Evolutionary conservation across 139 green algal genomes (phyloP), one percentile per base, ranked within the genome.

Genomic region (Diplosphaera chodatii): DNA sequence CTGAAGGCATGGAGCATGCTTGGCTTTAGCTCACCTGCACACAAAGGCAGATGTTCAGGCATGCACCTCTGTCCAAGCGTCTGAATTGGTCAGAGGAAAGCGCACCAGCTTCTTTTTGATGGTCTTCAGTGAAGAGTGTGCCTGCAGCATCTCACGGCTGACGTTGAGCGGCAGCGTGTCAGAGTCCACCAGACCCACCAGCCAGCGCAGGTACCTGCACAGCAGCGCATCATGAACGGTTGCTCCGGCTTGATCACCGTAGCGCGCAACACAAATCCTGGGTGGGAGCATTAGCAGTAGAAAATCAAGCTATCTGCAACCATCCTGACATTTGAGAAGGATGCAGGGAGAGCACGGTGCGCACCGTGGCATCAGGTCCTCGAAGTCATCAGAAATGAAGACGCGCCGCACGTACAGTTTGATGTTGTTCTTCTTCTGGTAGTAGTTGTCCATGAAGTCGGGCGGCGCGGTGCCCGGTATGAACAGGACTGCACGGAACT

Each of bases 311-410:
- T n/a, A n/a, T n/a, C n/a, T n/a, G n/a, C n/a, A n/a, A n/a, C n/a
- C n/a, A n/a, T n/a, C n/a, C n/a, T n/a, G n/a, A n/a, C n/a, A n/a
- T n/a, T n/a, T n/a, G n/a, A n/a, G n/a, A n/a, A n/a, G n/a, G n/a
- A n/a, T n/a, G n/a, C n/a, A n/a, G n/a, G n/a, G n/a, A n/a, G n/a
- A n/a, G n/a, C n/a, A n/a, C n/a, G n/a, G n/a, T n/a, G n/a, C 81
- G 48, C 55, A 97, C 83, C 86, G 90, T 27, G 95, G 95, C 48
- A 99, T 78, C 15, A 99, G 88, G 27, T 98, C 91, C 25, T 95
- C 86, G 84, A 96, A 99, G 91, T 98, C 99, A 91, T 99, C 96
- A 96, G 99, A 99, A 89, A 99, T 99, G 85, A 99, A 99, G 77
- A 99, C 96, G 29, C 96, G 88, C 70, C 96, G 86, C 76, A 99